Conservation (phyloP, 2,329 filamentous ascomycete species). For the Aschersonia sp. region DNA sequence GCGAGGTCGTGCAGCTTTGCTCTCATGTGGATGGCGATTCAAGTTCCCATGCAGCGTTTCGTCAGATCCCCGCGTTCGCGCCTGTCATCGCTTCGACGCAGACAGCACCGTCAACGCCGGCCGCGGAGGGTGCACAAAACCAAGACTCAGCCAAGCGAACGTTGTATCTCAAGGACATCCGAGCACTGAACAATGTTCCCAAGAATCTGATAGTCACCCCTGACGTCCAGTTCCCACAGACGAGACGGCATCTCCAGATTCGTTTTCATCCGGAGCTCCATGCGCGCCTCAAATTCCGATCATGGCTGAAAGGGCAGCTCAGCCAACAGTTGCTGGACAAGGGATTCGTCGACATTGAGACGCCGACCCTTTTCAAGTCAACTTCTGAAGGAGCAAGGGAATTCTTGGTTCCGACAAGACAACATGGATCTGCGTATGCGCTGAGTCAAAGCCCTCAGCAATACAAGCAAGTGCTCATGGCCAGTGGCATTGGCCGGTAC, state of each 20-base stretch:
- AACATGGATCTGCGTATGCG: slow-evolving; percentile 66
- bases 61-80: slow-evolving; percentile 31
- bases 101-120: slow-evolving; percentile 11
- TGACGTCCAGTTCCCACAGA: slow-evolving; percentile 58
- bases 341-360: slow-evolving; percentile 71
- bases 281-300: slow-evolving; percentile 57
- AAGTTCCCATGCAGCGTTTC: slow-evolving; percentile 25
- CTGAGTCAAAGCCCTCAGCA: slow-evolving; percentile 94
- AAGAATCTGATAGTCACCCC: slow-evolving; percentile 62
- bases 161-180: slow-evolving; percentile 45
- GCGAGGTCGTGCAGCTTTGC: slow-evolving; percentile 29
- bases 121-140: slow-evolving; percentile 8
- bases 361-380: slow-evolving; percentile 89
- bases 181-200: slow-evolving; percentile 18
- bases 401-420: slow-evolving; percentile 80
- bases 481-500: slow-evolving; percentile 67
- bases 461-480: slow-evolving; percentile 97
- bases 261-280: slow-evolving; percentile 56
- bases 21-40: slow-evolving; percentile 22
- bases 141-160: slow-evolving; percentile 30
- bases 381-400: slow-evolving; percentile 91
- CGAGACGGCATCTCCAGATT: slow-evolving; percentile 71
- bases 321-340: slow-evolving; percentile 39
- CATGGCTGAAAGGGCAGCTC: slow-evolving; percentile 36
- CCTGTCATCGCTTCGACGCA: slow-evolving; percentile 35